A percentile compares a stretch with the other conserved stretches of the same genome.
phyloP scores from a whole-genome alignment of 2,329 filamentous ascomycete genomes.

The Fusarium chaquense region DNA sequence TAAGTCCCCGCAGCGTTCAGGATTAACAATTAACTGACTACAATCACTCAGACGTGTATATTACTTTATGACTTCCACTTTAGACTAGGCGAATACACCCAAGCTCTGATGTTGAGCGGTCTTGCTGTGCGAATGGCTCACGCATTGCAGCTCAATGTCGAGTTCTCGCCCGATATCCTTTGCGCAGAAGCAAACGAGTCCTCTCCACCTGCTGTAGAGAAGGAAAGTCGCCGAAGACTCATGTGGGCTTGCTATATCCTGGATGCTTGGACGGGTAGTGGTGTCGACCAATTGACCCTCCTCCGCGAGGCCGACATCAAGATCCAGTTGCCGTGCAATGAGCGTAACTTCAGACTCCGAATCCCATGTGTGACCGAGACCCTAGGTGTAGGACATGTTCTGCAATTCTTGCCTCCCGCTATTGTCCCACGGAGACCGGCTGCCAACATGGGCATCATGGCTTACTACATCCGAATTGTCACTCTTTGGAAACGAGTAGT shows the following conservation, averaged over 20 bases:
- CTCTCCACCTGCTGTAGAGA: conserved; percentile 53
- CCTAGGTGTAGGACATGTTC: conserved; percentile 55
- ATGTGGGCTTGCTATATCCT: conserved; percentile 60
- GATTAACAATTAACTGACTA: conserved; percentile 1
- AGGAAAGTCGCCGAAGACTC: conserved; percentile 55
- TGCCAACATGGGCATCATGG: conserved; percentile 60
- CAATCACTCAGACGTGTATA: conserved; percentile 50
- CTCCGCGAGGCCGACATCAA: conserved; percentile 57
- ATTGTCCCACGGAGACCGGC: conserved; percentile 55
- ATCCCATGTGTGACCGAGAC: conserved; percentile 57
- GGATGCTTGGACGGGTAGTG: conserved; percentile 56
- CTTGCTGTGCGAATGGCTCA: conserved; percentile 57
- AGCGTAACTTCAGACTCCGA: conserved; percentile 57
- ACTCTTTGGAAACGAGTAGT: conserved; percentile 57
- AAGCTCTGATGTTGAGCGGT: conserved; percentile 58
- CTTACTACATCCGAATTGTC: conserved; percentile 58
- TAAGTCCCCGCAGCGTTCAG: conserved; percentile 26
- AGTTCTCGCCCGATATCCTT: conserved; percentile 54
- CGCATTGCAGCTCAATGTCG: conserved; percentile 56
- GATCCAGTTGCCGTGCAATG: conserved; percentile 57
- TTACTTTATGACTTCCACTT: conserved; percentile 57
- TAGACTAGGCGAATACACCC: conserved; percentile 55
- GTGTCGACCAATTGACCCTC: conserved; percentile 55
- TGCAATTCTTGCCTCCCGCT: conserved; percentile 56
- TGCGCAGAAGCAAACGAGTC: conserved; percentile 50